These are phyloP conservation scores for Candida adriatica DNA, from an alignment of 805 yeast species.

Conservation along the genomic window DNA sequence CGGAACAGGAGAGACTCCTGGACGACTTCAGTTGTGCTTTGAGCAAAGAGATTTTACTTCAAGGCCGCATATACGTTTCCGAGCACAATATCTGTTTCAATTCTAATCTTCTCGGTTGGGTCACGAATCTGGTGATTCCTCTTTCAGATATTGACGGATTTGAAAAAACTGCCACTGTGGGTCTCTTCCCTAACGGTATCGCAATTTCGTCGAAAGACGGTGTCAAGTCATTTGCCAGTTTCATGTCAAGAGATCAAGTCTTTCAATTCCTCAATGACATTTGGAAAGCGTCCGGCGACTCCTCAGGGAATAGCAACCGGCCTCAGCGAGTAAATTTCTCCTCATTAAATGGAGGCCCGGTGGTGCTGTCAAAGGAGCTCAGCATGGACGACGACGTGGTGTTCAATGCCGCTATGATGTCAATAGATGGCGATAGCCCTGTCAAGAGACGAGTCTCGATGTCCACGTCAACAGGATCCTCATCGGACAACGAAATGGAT, in stretches of 20 bases:
- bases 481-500: slow-evolving; percentile 25
- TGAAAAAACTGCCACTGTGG: slow-evolving; percentile 82
- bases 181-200: slow-evolving; percentile 87
- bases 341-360: slow-evolving; percentile 8
- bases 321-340: slow-evolving; percentile 1
- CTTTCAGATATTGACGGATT: slow-evolving; percentile 62
- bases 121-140: slow-evolving; percentile 69
- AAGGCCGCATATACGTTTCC: slow-evolving; percentile 80
- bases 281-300: slow-evolving; percentile 17
- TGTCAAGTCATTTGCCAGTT: slow-evolving; percentile 79
- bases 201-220: slow-evolving; percentile 23
- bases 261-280: slow-evolving; percentile 46
- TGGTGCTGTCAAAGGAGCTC: slow-evolving; percentile 15
- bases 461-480: slow-evolving; percentile 17
- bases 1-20: slow-evolving; percentile 61
- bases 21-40: slow-evolving; percentile 91
- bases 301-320: neutral
- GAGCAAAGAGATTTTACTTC: slow-evolving; percentile 77
- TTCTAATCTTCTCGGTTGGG: slow-evolving; percentile 86
- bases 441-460: slow-evolving; percentile 14
- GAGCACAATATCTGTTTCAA: slow-evolving; percentile 78
- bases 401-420: slow-evolving; percentile 33
- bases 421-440: slow-evolving; percentile 36
- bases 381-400: slow-evolving; percentile 18
- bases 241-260: slow-evolving; percentile 74